Evolutionary conservation across 345 rosid genomes (phyloP).

Genomic region (Clausena lansium): DNA sequence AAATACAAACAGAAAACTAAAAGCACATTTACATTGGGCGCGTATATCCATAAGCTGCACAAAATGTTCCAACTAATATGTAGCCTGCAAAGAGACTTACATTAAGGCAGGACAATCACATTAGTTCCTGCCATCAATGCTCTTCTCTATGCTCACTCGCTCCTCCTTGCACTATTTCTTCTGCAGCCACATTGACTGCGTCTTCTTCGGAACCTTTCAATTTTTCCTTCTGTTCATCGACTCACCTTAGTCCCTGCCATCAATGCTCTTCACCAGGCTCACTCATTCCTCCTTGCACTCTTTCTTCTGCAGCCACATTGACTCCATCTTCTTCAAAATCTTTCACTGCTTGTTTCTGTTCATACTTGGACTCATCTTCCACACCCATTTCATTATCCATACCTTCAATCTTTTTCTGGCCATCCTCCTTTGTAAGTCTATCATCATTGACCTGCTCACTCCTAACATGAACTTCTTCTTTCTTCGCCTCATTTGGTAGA

Average conservation of each 20-base stretch:
- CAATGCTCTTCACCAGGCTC: conserved; percentile 19
- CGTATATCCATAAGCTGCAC: conserved; percentile 18
- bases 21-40: conserved; percentile 9
- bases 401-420: conserved; percentile 18
- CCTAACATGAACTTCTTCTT: conserved; percentile 13
- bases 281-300: not conserved
- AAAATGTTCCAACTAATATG: conserved; percentile 15
- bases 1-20: conserved; percentile 1
- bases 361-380: conserved; percentile 15
- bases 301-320: not conserved
- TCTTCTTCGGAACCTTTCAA: not conserved
- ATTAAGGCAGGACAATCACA: conserved; percentile 19
- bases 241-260: conserved; percentile 20
- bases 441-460: conserved; percentile 12
- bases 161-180: not conserved
- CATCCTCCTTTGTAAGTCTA: conserved; percentile 6
- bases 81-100: conserved; percentile 33
- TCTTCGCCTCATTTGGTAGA: not conserved
- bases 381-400: conserved; percentile 10
- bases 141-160: not conserved
- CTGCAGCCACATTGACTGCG: not conserved
- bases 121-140: conserved; percentile 7
- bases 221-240: conserved; percentile 9
- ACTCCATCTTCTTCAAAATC: not conserved
- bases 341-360: not conserved